These are phyloP conservation scores for Houttuynia cordata DNA, from an alignment of 164 flowering plant genomes.

Conservation along the genomic window DNA sequence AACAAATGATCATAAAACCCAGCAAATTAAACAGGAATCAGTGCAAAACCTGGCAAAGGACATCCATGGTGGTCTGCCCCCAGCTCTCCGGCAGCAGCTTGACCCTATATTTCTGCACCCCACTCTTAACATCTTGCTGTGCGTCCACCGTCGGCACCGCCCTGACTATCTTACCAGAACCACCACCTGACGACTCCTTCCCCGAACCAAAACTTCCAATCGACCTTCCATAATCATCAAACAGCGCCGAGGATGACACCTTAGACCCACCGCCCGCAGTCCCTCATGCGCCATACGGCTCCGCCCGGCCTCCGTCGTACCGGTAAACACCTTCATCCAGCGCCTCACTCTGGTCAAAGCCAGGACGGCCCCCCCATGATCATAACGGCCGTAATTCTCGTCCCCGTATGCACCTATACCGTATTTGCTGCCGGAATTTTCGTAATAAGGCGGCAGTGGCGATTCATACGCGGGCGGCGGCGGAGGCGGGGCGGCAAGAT, in stretches of 20 bases:
- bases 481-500: constrained; percentile 16
- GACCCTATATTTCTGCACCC: constrained; percentile 88
- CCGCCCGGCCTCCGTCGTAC: constrained; percentile 59
- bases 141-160: constrained; percentile 82
- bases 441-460: constrained; percentile 18
- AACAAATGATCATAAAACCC: background rate
- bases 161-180: constrained; percentile 36
- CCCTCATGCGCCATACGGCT: constrained; percentile 88
- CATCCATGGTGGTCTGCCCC: constrained; percentile 80
- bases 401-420: constrained; percentile 27
- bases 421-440: constrained; percentile 26
- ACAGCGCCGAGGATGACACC: constrained; percentile 45
- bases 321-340: constrained; percentile 66
- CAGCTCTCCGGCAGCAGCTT: constrained; percentile 79
- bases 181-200: constrained; percentile 7
- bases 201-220: constrained; percentile 11
- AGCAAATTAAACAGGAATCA: background rate
- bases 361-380: constrained; percentile 8
- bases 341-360: constrained; percentile 19
- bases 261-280: constrained; percentile 20
- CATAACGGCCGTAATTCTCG: constrained; percentile 15
- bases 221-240: constrained; percentile 93
- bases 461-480: background rate
- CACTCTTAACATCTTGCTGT: constrained; percentile 61
- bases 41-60: constrained; percentile 77